A percentile compares a stretch with the other conserved stretches of the same genome.
phyloP scores from a whole-genome alignment of 805 yeast species.

The Torulaspora microellipsoides region DNA sequence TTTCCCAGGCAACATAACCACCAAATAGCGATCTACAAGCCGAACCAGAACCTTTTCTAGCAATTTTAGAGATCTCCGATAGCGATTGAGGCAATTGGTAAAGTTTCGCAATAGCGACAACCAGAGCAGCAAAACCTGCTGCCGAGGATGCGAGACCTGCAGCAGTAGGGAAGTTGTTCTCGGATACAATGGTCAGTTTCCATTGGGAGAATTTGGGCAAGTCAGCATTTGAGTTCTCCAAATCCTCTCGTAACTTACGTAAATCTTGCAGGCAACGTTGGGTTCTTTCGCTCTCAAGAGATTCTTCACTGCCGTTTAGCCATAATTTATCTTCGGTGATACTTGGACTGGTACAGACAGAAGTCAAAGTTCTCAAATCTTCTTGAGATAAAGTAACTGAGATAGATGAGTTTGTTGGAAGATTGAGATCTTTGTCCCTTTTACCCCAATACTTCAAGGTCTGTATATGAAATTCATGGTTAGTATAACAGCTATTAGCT shows the following conservation, averaged over 20 bases:
- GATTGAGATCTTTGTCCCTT: constrained; percentile 78
- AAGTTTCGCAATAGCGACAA: constrained; percentile 78
- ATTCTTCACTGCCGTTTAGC: constrained; percentile 81
- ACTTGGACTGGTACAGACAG: constrained; percentile 63
- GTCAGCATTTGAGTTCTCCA: constrained; percentile 50
- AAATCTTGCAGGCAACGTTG: constrained; percentile 74
- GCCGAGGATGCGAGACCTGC: constrained; percentile 98
- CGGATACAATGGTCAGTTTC: constrained; percentile 78
- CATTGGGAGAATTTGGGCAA: constrained; percentile 60
- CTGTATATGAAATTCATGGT: constrained; percentile 31
- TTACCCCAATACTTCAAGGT: constrained; percentile 99
- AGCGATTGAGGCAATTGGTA: constrained; percentile 80
- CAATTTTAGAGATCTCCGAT: constrained; percentile 85
- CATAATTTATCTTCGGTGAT: constrained; percentile 66
- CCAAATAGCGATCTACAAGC: constrained; percentile 97
- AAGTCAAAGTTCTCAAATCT: constrained; percentile 86
- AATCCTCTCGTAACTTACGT: constrained; percentile 55
- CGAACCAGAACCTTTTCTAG: constrained; percentile 97
- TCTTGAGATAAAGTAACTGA: constrained; percentile 90
- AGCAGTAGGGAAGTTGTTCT: constrained; percentile 98
- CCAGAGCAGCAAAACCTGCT: constrained; percentile 97
- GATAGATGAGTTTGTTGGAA: constrained; percentile 95
- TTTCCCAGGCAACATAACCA: constrained; percentile 99
- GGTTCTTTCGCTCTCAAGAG: constrained; percentile 57
- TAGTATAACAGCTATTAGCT: constrained; percentile 1